Conservation (phyloP, 73 alveolate species). For the Tetrahymena thermophila region DNA sequence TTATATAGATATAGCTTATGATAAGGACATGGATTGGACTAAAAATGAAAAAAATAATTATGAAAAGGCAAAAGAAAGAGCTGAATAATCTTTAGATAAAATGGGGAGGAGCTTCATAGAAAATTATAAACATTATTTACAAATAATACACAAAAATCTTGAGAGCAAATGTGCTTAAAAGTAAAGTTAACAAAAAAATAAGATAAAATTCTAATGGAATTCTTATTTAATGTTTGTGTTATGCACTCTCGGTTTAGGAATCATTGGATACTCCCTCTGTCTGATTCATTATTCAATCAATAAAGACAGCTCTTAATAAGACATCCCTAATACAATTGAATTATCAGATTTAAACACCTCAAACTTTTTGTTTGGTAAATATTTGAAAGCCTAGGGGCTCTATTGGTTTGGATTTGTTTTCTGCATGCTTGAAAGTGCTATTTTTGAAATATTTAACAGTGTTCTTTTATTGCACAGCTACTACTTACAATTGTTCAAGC, state of each 20-base stretch:
- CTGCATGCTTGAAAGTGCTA: background rate
- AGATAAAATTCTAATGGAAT: background rate
- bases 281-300: background rate
- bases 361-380: background rate
- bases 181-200: background rate
- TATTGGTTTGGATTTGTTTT: background rate
- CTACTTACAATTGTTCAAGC: background rate
- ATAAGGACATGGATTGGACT: background rate
- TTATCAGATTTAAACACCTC: background rate
- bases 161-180: background rate
- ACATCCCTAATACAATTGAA: background rate
- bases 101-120: background rate
- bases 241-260: background rate
- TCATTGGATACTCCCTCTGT: background rate
- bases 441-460: background rate
- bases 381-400: background rate
- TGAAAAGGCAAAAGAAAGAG: background rate
- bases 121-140: background rate
- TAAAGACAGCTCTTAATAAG: background rate
- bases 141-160: background rate
- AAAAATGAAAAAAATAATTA: background rate
- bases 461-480: background rate
- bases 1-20: background rate
- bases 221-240: background rate
- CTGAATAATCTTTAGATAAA: background rate